A percentile compares a stretch with the other conserved stretches of the same genome.
phyloP scores from a whole-genome alignment of 2,329 filamentous ascomycete species.

The Pseudogymnoascus sp. region DNA sequence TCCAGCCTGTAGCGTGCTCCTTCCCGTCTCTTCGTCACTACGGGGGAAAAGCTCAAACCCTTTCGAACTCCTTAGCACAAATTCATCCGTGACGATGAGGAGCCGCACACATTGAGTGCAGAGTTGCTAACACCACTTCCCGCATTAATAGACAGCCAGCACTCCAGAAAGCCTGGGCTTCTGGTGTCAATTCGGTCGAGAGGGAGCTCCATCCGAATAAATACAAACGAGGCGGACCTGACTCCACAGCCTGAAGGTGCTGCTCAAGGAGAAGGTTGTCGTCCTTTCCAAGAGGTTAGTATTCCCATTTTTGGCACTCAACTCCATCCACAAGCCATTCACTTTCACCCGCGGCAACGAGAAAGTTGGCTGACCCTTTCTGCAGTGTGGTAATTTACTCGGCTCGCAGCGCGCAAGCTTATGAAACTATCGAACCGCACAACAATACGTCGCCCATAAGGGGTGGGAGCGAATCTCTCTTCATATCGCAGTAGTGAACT shows the following conservation, averaged over 20 bases:
- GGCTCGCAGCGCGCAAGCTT: constrained; percentile 4
- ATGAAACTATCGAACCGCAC: constrained; percentile 1
- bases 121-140: background rate
- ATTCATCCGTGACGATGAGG: background rate
- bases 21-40: constrained; percentile 2
- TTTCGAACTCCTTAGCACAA: background rate
- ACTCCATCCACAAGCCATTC: background rate
- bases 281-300: constrained; percentile 10
- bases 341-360: background rate
- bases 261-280: background rate
- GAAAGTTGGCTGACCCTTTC: background rate
- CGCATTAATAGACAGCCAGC: constrained; percentile 9
- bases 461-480: constrained; percentile 42
- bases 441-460: constrained; percentile 26
- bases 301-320: background rate
- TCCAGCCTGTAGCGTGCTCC: background rate
- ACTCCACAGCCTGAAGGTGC: constrained; percentile 3
- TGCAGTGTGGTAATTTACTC: background rate
- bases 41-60: constrained; percentile 5
- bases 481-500: constrained; percentile 53
- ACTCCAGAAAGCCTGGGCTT: constrained; percentile 39
- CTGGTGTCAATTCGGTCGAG: constrained; percentile 44
- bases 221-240: background rate
- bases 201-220: background rate
- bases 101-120: background rate